Base-by-base conservation (phyloP, 2,329 filamentous ascomycete species). In the Pseudogymnoascus sp. region DNA sequence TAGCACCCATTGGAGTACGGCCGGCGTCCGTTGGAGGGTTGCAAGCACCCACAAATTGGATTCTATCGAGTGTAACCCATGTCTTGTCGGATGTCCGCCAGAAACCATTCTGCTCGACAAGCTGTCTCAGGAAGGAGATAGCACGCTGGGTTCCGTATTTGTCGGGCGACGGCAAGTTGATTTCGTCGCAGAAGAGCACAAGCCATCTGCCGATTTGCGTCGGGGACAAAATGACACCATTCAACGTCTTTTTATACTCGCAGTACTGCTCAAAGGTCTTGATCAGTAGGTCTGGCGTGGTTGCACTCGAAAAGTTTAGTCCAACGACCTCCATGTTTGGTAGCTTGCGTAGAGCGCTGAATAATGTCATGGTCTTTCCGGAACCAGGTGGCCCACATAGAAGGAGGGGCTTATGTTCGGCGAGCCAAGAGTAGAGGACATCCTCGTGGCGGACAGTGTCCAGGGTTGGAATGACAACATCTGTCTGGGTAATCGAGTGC, bases 241-340 rank as follows among this genome's bases (percentile, higher is more conserved):
- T 97, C 58, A 97, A 80, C 0, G 94, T 97, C 83, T 99, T 99
- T 80, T 93, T 95, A 79, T 99, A 99, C 76, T 99, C 94, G 77
- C 94, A 99, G 76, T 99, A 97, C 74, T 99, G 95, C 77, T 99
- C 94, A 68, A 99, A 96, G 0, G 95, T 99, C 81, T 99, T 99
- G 80, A 99, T 92, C 65, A 99, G 84, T 29, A 99, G 85, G 74
- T 99, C 95, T 0, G 94, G 95, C 0, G 94, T 99, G 0, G 95
- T 99, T 1, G 94, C 95, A 70, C 94, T 99, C 4, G 95, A 99
- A 75, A 99, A 99, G 77, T 99, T 99, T 73, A 99, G 90, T 58
- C 94, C 94, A 33, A 99, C 95, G 63, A 97, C 92, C 76, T 99
- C 94, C 92, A 99, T 97, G 73, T 97, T 97, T 3, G 93, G 93